phyloP scores from a whole-genome alignment of 2,329 filamentous ascomycete species.

The Sarocladium strictum region DNA sequence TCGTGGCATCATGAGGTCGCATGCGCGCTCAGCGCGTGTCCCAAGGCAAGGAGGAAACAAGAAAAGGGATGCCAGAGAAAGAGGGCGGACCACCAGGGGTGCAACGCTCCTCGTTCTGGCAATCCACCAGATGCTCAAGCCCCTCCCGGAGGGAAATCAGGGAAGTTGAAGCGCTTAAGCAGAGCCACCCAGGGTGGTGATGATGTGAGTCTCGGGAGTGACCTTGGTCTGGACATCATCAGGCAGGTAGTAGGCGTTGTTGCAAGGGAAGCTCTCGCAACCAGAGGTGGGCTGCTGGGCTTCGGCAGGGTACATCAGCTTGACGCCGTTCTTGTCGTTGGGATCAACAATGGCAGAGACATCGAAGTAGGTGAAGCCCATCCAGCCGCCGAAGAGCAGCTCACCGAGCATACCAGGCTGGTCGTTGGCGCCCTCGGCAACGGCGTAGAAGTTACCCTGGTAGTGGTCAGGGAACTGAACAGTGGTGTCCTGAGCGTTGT shows the following conservation, averaged over 20 bases:
- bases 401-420: constrained; percentile 47
- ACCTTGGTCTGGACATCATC: constrained; percentile 52
- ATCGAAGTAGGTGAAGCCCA: constrained; percentile 48
- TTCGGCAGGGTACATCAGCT: constrained; percentile 44
- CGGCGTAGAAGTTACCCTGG: constrained; percentile 46
- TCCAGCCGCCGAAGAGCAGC: constrained; percentile 42
- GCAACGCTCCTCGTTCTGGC: neutral
- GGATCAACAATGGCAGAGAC: constrained; percentile 53
- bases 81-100: constrained; percentile 3
- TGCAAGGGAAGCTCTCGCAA: constrained; percentile 46
- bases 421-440: constrained; percentile 36
- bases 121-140: neutral
- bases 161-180: constrained; percentile 7
- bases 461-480: constrained; percentile 38
- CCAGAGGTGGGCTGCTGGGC: constrained; percentile 37
- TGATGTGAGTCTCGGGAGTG: constrained; percentile 40
- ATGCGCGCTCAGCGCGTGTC: constrained; percentile 9
- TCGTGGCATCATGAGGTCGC: constrained; percentile 8
- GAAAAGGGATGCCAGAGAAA: neutral
- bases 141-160: neutral
- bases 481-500: constrained; percentile 29
- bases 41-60: neutral
- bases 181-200: constrained; percentile 41
- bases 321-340: constrained; percentile 43
- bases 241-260: constrained; percentile 45